Conservation (phyloP, 2,329 filamentous ascomycete species). For the Chaetothyriales sp. region DNA sequence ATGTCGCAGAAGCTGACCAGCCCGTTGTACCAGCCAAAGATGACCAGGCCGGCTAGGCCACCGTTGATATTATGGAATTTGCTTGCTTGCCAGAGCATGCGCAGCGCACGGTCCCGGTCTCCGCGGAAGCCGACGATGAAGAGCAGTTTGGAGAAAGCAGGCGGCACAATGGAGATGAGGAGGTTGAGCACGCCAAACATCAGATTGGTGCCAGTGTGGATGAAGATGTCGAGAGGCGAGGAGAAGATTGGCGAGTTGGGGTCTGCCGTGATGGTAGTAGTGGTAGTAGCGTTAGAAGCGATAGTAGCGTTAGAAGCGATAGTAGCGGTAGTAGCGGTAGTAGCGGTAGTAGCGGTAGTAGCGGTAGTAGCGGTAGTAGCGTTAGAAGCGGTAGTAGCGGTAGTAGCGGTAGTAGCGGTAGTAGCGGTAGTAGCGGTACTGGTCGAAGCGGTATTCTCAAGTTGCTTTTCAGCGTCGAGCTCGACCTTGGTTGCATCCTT, state of each 20-base stretch:
- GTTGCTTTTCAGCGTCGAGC: slow-evolving; percentile 22
- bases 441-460: no score
- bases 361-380: slow-evolving; percentile 20
- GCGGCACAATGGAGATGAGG: slow-evolving; percentile 84
- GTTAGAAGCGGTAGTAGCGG: background rate
- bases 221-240: slow-evolving; percentile 69
- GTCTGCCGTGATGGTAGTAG: slow-evolving; percentile 31
- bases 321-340: slow-evolving; percentile 2
- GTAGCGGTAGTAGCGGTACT: slow-evolving; percentile 2
- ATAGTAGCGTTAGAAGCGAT: background rate
- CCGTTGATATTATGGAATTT: slow-evolving; percentile 80
- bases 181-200: slow-evolving; percentile 79
- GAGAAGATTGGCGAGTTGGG: slow-evolving; percentile 52
- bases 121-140: slow-evolving; percentile 84
- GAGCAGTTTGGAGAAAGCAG: slow-evolving; percentile 73
- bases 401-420: background rate
- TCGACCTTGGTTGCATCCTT: background rate
- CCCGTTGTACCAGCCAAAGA: slow-evolving; percentile 80
- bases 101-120: slow-evolving; percentile 67
- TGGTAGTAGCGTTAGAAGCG: background rate
- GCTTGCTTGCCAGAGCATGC: slow-evolving; percentile 82
- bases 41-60: slow-evolving; percentile 63
- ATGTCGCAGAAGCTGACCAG: slow-evolving; percentile 82
- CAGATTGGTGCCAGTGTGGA: slow-evolving; percentile 77
- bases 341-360: slow-evolving; percentile 13